These are phyloP conservation scores for Tulasnella sp. DNA, from an alignment of 768 basidiomycete genomes.

Conservation along the genomic window DNA sequence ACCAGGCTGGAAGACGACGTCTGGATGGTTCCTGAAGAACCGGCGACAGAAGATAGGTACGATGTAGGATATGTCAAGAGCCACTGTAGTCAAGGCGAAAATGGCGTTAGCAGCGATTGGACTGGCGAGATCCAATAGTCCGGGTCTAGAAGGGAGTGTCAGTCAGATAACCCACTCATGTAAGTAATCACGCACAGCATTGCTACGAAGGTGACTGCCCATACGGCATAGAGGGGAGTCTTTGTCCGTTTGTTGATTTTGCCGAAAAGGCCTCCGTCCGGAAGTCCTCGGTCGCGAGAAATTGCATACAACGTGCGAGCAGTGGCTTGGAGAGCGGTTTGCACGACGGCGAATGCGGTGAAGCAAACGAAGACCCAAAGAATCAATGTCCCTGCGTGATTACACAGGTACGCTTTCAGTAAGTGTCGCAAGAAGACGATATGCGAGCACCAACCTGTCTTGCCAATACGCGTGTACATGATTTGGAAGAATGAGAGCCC, in stretches of 20 bases:
- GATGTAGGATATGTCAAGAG: slow-evolving; percentile 32
- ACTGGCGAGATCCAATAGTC: slow-evolving; percentile 60
- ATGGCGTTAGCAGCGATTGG: slow-evolving; percentile 67
- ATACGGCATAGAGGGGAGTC: slow-evolving; percentile 69
- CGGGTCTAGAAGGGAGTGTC: slow-evolving; percentile 18
- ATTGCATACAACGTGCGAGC: slow-evolving; percentile 78
- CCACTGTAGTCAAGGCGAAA: slow-evolving; percentile 70
- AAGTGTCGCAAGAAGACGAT: not conserved
- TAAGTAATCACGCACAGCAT: slow-evolving; percentile 32
- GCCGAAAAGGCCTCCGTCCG: slow-evolving; percentile 69
- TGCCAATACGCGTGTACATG: slow-evolving; percentile 64
- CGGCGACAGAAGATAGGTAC: slow-evolving; percentile 68
- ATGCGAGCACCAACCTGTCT: slow-evolving; percentile 50
- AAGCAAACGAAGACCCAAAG: slow-evolving; percentile 55
- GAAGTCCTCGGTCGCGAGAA: slow-evolving; percentile 66
- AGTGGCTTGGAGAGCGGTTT: slow-evolving; percentile 63
- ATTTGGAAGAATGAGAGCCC: slow-evolving; percentile 55
- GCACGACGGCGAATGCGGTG: slow-evolving; percentile 77
- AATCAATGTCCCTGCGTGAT: not conserved
- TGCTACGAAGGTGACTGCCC: slow-evolving; percentile 53
- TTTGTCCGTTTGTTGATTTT: slow-evolving; percentile 46
- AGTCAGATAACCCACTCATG: not conserved
- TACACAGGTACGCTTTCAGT: not conserved
- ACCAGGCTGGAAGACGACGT: slow-evolving; percentile 73
- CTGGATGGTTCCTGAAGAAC: slow-evolving; percentile 56